phyloP scores from a whole-genome alignment of 2,329 filamentous ascomycete species.

The Talaromyces sp. region DNA sequence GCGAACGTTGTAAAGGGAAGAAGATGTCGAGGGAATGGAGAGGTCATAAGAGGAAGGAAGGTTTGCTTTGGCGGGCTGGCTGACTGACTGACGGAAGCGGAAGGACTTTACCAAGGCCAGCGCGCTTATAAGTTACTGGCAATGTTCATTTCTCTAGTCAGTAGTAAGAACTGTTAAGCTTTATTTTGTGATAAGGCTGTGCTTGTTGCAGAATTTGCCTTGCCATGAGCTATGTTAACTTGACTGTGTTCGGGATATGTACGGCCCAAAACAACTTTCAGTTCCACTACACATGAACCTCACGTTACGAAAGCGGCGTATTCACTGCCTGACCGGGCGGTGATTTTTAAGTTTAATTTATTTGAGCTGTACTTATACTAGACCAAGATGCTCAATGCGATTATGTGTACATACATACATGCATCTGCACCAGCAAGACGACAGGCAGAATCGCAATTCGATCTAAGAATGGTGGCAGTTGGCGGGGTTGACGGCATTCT shows the following conservation, averaged over 20 bases:
- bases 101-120: background rate
- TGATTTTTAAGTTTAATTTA: background rate
- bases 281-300: background rate
- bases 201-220: background rate
- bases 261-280: background rate
- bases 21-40: background rate
- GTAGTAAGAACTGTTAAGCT: background rate
- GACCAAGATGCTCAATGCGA: background rate
- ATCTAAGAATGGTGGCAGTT: background rate
- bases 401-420: background rate
- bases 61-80: background rate
- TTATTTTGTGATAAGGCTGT: background rate
- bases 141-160: background rate
- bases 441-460: background rate
- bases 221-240: background rate
- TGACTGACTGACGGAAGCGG: slow-evolving; percentile 10
- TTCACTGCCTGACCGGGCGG: background rate
- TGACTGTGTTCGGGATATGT: background rate
- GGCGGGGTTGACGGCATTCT: background rate
- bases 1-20: background rate
- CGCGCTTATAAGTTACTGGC: background rate
- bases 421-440: background rate
- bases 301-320: background rate
- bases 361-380: background rate
- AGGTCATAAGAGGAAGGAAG: background rate